Evolutionary conservation across 495 filamentous ascomycete genomes (phyloP), one percentile per base, ranked within the genome.

Genomic region (Penicillium paradoxum): DNA sequence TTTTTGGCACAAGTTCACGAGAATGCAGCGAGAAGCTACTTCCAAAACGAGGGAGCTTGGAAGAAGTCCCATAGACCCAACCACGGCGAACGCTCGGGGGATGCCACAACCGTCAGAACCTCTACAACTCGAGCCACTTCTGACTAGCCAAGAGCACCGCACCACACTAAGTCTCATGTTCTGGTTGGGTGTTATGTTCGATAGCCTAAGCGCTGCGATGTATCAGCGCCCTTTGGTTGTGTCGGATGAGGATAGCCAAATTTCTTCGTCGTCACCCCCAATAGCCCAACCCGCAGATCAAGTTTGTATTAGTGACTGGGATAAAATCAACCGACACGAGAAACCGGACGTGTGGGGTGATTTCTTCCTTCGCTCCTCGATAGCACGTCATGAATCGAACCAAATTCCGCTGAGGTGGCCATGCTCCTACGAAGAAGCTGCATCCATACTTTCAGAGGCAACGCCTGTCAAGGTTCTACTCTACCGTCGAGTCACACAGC

Each of bases 121-220:
- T 14, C 18, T 34, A 0, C 29, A 33, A 2, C 5, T 32, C 9
- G 56, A 59, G 48, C 22, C 53, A 9, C 55, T 54, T 42, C 52
- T 62, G 14, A 32, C 57, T n/a, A 63, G 49, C 19, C 18, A 49
- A 10, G 69, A 68, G 18, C 60, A 78, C 39, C 64, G 64, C 36
- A 54, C 59, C 22, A 78, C 75, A 0, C 56, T 78, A 6, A 62
- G 67, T 40, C 66, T 74, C 9, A 54, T 79, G n/a, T 74, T 68
- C 45, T 79, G 75, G 75, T 64, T 79, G 14, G 73, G 67, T 0
- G 56, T 79, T n/a, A 79, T 78, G 75, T 75, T 77, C 44, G 75
- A 79, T 46, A 79, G 75, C 1, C 50, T 75, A 15, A 73, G 70
- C 19, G 64, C 75, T 11, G 73, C 73, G n/a, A 76, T 77, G 65